Conservation (phyloP, 306 rosid species). For the Rosa lucieae region DNA sequence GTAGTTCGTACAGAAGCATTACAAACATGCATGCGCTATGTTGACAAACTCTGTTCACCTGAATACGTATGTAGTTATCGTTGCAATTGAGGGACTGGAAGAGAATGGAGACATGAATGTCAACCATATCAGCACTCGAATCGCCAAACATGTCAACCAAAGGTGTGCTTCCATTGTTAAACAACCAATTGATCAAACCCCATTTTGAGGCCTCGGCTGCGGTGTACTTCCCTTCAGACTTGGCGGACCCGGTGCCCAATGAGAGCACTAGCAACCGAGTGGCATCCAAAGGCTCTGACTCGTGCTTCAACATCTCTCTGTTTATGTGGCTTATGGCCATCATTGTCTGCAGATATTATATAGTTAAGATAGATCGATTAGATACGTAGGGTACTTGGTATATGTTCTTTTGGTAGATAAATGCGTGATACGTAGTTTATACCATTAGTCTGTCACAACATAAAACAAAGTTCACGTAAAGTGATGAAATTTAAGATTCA, state of each 20-base stretch:
- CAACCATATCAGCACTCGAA: slow-evolving; percentile 45
- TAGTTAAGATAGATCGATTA: background rate
- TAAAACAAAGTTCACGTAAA: background rate
- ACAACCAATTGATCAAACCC: slow-evolving; percentile 40
- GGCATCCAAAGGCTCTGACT: slow-evolving; percentile 30
- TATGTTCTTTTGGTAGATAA: too few species aligned
- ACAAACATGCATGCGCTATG: too few species aligned
- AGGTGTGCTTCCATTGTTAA: slow-evolving; percentile 32
- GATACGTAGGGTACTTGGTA: background rate
- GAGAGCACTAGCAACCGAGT: slow-evolving; percentile 36
- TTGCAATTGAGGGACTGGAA: slow-evolving; percentile 25
- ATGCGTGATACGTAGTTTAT: too few species aligned
- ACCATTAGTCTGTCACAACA: too few species aligned
- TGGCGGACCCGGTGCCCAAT: slow-evolving; percentile 41
- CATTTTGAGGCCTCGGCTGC: slow-evolving; percentile 35
- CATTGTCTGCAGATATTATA: slow-evolving; percentile 28
- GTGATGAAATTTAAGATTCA: background rate
- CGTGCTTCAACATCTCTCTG: slow-evolving; percentile 18
- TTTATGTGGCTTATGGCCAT: slow-evolving; percentile 35
- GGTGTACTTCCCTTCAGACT: slow-evolving; percentile 31
- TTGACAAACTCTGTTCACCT: slow-evolving; percentile 4
- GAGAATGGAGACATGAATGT: slow-evolving; percentile 37
- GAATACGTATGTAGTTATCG: slow-evolving; percentile 44
- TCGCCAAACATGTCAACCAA: slow-evolving; percentile 30
- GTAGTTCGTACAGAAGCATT: background rate